Conservation (phyloP, 306 rosid species). For the Vigna nakashimae region DNA sequence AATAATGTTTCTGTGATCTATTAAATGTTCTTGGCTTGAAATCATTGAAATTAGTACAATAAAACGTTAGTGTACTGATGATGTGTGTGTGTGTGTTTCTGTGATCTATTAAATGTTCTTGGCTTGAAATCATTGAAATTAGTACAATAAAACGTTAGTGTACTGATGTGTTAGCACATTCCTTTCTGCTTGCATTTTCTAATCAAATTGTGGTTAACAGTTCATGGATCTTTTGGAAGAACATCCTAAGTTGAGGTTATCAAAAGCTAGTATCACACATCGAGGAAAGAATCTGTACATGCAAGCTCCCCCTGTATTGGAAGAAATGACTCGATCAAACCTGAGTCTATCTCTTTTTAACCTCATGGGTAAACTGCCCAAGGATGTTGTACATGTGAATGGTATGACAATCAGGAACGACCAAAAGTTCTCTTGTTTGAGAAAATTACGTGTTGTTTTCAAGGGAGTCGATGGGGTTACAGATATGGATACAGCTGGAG, state of each 20-base stretch:
- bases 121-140: constrained; percentile 24
- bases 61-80: background rate
- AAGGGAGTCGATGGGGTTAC: constrained; percentile 84
- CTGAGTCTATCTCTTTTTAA: constrained; percentile 67
- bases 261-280: constrained; percentile 84
- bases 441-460: constrained; percentile 79
- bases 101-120: constrained; percentile 5
- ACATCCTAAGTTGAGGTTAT: constrained; percentile 73
- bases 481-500: constrained; percentile 93
- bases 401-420: constrained; percentile 70
- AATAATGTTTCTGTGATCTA: background rate
- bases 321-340: constrained; percentile 96
- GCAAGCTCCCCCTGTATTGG: constrained; percentile 97
- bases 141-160: background rate
- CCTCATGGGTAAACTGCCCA: constrained; percentile 73
- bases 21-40: constrained; percentile 12
- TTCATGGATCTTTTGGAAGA: constrained; percentile 81
- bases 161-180: background rate
- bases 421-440: constrained; percentile 62
- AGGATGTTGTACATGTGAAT: constrained; percentile 76
- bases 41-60: constrained; percentile 13
- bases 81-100: background rate
- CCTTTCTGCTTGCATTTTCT: constrained; percentile 24
- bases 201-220: constrained; percentile 52
- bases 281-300: constrained; percentile 85